phyloP scores from a whole-genome alignment of 1,284 basidiomycete species.

The Tylopilus sp. region DNA sequence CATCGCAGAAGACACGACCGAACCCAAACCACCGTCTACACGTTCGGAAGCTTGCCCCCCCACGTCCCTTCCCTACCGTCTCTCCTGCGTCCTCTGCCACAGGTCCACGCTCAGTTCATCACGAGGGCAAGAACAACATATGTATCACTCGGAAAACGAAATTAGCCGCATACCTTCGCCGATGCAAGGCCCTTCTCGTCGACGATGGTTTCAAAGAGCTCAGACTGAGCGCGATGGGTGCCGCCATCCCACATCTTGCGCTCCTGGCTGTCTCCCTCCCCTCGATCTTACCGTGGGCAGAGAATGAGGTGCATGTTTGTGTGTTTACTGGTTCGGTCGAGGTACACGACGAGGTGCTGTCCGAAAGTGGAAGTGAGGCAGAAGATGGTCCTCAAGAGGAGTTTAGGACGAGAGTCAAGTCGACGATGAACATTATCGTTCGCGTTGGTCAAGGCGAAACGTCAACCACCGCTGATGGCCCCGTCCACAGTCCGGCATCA shows the following conservation, averaged over 20 bases:
- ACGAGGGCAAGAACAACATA: conserved; percentile 70
- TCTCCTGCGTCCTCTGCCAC: conserved; percentile 72
- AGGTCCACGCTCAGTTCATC: conserved; percentile 71
- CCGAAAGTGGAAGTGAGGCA: conserved; percentile 63
- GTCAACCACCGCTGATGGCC: conserved; percentile 22
- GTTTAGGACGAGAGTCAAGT: conserved; percentile 66
- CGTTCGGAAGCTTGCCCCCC: conserved; percentile 65
- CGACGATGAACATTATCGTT: conserved; percentile 57
- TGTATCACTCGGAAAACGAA: conserved; percentile 78
- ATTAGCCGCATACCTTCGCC: conserved; percentile 70
- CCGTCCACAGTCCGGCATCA: conserved; percentile 1
- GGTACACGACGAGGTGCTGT: conserved; percentile 76
- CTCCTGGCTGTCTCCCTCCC: conserved; percentile 72
- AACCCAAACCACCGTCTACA: conserved; percentile 27
- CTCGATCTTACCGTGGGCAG: conserved; percentile 65
- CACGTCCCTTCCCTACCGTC: conserved; percentile 72
- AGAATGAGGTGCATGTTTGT: conserved; percentile 63
- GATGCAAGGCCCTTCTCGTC: conserved; percentile 73
- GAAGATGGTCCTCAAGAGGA: conserved; percentile 43
- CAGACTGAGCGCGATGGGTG: conserved; percentile 78
- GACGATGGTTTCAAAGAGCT: conserved; percentile 81
- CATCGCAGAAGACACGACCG: conserved; percentile 2
- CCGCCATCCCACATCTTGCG: conserved; percentile 81
- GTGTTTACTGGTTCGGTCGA: conserved; percentile 73
- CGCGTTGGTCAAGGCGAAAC: conserved; percentile 58